phyloP scores from a whole-genome alignment of 1,284 basidiomycete genomes.

The Cryptococcus jaspeensis region DNA sequence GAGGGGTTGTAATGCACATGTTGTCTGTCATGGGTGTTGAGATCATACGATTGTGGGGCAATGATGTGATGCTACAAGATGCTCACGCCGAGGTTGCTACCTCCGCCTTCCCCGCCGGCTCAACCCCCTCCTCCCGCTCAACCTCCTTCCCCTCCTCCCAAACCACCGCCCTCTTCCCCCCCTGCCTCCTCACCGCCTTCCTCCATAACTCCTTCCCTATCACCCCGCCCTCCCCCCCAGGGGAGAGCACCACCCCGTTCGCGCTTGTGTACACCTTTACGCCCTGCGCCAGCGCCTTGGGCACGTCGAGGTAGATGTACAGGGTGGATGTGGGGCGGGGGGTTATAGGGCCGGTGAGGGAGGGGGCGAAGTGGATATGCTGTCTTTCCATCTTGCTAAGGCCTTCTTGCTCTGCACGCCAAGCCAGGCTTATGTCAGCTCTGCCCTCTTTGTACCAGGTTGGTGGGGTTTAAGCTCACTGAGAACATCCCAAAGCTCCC shows the following conservation, averaged over 20 bases:
- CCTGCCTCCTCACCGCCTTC: conserved; percentile 33
- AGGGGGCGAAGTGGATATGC: conserved; percentile 51
- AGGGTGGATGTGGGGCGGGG: conserved; percentile 45
- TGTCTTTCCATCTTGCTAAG: conserved; percentile 47
- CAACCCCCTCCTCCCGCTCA: conserved; percentile 9
- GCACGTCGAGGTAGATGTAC: conserved; percentile 48
- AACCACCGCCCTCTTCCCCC: conserved; percentile 28
- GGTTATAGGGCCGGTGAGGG: conserved; percentile 28
- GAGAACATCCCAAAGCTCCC: conserved; percentile 45
- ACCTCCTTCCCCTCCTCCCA: conserved; percentile 41
- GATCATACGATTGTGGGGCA: no score
- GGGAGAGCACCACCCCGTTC: conserved; percentile 50
- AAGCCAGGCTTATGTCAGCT: conserved; percentile 5
- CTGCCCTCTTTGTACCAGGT: neutral
- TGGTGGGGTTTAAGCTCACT: conserved; percentile 35
- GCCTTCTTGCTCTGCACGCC: conserved; percentile 37
- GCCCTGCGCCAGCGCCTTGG: conserved; percentile 30
- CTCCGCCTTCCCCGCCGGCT: neutral
- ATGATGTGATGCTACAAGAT: neutral
- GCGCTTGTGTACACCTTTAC: conserved; percentile 46
- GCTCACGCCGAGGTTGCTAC: neutral
- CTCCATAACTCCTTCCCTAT: conserved; percentile 39
- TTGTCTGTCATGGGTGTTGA: neutral
- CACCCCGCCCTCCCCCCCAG: conserved; percentile 39
- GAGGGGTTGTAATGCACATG: neutral